These are phyloP conservation scores for Diaporthe eres DNA, from an alignment of 2,329 filamentous ascomycete species.

Conservation along the genomic window DNA sequence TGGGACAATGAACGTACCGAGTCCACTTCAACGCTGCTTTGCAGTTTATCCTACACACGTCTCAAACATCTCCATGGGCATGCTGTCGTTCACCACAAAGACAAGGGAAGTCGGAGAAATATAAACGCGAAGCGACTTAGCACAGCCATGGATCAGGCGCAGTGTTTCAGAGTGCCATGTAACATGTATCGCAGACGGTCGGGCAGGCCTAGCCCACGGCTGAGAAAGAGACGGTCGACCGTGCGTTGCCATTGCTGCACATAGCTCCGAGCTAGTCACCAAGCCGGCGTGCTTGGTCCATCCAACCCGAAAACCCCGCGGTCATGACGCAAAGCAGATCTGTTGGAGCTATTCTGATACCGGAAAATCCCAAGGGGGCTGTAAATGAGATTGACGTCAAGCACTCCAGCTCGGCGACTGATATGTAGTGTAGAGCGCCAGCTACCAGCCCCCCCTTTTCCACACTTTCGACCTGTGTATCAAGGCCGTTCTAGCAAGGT, in stretches of 20 bases:
- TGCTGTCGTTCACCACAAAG: not conserved
- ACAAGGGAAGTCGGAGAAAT: not conserved
- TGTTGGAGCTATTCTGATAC: not conserved
- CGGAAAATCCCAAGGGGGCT: not conserved
- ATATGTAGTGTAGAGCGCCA: not conserved
- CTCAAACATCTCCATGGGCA: not conserved
- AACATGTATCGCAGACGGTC: not conserved
- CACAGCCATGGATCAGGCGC: not conserved
- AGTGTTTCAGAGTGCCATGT: not conserved
- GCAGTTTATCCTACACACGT: not conserved
- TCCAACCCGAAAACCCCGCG: not conserved
- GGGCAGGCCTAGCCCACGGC: not conserved
- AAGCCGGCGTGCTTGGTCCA: not conserved
- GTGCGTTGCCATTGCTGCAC: constrained; percentile 14
- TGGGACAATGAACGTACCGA: not conserved
- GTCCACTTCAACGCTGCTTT: not conserved
- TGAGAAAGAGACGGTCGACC: not conserved
- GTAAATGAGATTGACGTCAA: constrained; percentile 8
- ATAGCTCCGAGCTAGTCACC: not conserved
- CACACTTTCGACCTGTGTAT: not conserved
- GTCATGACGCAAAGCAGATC: not conserved
- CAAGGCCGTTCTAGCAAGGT: too few species aligned
- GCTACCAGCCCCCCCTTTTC: not conserved
- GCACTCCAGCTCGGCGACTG: not conserved
- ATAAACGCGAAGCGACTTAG: not conserved